These are phyloP conservation scores for Lycium ferocissimum DNA, from an alignment of 257 asterid genomes.

Conservation along the genomic window DNA sequence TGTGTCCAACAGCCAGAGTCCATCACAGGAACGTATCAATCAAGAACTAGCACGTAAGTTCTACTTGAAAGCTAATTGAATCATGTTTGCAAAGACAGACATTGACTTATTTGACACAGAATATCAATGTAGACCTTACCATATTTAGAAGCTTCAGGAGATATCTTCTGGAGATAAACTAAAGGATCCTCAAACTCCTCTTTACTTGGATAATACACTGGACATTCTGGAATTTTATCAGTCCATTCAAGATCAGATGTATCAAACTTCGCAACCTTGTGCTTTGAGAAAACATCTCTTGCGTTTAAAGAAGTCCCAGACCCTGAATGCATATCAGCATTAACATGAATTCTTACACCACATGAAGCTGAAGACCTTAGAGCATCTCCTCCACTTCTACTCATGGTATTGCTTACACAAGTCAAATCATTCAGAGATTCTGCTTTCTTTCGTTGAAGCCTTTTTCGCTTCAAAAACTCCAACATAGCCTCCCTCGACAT, in stretches of 20 bases:
- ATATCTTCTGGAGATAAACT: conserved; percentile 84
- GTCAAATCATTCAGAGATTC: conserved; percentile 53
- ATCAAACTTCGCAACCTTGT: conserved; percentile 73
- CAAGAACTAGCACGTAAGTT: conserved; percentile 3
- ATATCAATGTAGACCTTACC: conserved; percentile 49
- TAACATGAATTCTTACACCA: conserved; percentile 67
- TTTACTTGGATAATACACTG: conserved; percentile 76
- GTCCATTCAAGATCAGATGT: conserved; percentile 79
- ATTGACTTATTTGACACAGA: conserved; percentile 17
- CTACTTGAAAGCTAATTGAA: conserved; percentile 18
- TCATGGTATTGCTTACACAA: conserved; percentile 51
- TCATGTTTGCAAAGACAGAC: background rate
- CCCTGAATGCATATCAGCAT: conserved; percentile 46
- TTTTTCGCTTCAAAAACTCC: conserved; percentile 80
- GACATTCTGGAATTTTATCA: conserved; percentile 81
- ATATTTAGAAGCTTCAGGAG: conserved; percentile 94
- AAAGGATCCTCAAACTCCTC: conserved; percentile 96
- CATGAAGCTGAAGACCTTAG: conserved; percentile 76
- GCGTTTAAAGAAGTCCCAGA: conserved; percentile 51
- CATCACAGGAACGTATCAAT: background rate
- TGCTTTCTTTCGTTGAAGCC: conserved; percentile 75
- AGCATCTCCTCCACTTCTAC: conserved; percentile 84
- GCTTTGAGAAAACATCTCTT: conserved; percentile 63
- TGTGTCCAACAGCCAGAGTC: background rate
- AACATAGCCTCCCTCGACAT: conserved; percentile 79